phyloP scores from a whole-genome alignment of 106 monocot species.

The Platanthera zijinensis region DNA sequence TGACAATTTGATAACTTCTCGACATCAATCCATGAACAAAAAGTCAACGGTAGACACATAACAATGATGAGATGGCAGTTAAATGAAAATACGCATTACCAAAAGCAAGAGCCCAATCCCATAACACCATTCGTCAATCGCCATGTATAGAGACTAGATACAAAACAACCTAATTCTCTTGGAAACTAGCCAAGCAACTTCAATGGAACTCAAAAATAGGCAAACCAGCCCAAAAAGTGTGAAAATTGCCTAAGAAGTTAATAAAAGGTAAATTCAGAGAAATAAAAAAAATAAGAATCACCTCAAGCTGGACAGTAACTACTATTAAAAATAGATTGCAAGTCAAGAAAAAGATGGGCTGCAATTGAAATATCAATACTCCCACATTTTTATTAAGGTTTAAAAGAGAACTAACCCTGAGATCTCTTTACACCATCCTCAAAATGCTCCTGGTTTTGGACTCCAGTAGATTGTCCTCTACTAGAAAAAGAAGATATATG shows the following conservation, averaged over 20 bases:
- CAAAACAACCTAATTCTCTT: background rate
- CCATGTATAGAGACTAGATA: background rate
- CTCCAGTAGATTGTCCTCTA: constrained; percentile 19
- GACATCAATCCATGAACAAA: too few species aligned
- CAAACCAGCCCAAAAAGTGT: background rate
- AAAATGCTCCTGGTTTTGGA: constrained; percentile 12
- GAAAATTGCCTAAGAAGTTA: background rate
- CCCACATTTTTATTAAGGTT: background rate
- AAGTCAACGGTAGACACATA: too few species aligned
- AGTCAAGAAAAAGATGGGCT: background rate
- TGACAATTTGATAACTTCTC: too few species aligned
- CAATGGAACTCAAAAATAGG: background rate
- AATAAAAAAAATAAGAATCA: background rate
- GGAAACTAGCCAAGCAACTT: background rate
- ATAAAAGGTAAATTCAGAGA: background rate
- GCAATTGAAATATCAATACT: background rate
- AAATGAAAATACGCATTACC: too few species aligned
- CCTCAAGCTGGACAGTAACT: background rate
- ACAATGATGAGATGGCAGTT: too few species aligned
- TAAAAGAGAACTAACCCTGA: constrained; percentile 33
- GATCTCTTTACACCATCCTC: constrained; percentile 39
- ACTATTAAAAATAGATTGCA: background rate
- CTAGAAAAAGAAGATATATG: constrained; percentile 19
- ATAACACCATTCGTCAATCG: too few species aligned
- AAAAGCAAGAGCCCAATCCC: too few species aligned